Evolutionary conservation across 768 basidiomycete genomes (phyloP).

Genomic region (Collybia sordida): DNA sequence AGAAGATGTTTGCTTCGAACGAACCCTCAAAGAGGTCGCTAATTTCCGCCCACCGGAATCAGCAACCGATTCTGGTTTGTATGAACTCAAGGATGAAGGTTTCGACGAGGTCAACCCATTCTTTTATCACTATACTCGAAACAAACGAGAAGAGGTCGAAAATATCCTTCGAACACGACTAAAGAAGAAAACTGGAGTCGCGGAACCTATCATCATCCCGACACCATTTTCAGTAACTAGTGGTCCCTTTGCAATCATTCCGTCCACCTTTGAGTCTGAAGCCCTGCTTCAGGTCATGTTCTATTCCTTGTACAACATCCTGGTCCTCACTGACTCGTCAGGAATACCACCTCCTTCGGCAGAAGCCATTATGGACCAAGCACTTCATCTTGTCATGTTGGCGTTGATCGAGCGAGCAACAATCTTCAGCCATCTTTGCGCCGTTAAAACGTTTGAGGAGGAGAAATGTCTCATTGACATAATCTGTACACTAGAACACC

Average conservation of each 20-base stretch:
- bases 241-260: constrained; percentile 70
- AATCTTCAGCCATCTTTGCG: constrained; percentile 60
- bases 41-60: constrained; percentile 81
- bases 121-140: constrained; percentile 93
- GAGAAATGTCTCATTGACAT: constrained; percentile 66
- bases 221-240: constrained; percentile 59
- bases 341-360: constrained; percentile 70
- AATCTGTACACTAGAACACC: constrained; percentile 75
- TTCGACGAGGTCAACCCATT: constrained; percentile 93
- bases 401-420: constrained; percentile 71
- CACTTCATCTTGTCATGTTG: constrained; percentile 83
- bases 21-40: constrained; percentile 75
- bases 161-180: constrained; percentile 64
- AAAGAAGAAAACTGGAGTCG: constrained; percentile 60
- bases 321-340: constrained; percentile 59
- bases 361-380: constrained; percentile 90
- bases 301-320: constrained; percentile 75
- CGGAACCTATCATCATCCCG: constrained; percentile 76
- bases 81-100: constrained; percentile 80
- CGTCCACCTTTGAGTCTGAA: constrained; percentile 65
- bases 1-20: constrained; percentile 82
- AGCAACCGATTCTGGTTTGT: constrained; percentile 77
- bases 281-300: constrained; percentile 81
- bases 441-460: constrained; percentile 54
- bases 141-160: constrained; percentile 91